Base-by-base conservation (phyloP, 1,139 yeast species). In the Suhomyces wounanorum region DNA sequence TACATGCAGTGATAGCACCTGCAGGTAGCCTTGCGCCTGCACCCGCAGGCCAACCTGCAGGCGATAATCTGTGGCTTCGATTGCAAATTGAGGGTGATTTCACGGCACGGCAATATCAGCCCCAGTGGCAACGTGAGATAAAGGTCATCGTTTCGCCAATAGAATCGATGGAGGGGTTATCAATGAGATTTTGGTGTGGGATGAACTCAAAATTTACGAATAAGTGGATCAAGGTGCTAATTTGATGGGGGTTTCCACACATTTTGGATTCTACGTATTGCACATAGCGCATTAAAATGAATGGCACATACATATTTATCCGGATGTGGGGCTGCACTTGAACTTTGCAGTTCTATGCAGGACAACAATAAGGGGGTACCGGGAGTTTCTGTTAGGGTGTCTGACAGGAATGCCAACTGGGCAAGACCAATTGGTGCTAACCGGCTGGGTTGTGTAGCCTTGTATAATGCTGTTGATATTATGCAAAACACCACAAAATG, bases 41-140 rank as follows among this genome's bases (percentile, higher is more conserved):
- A 40, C n/a, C n/a, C n/a, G 36, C 36, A 13, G 7, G 16, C 17
- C 17, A 5, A 21, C 18, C 11, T 40, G 42, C 42, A 40, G 42
- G 42, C 11, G 31, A 30, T n/a, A 26, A 36, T 37, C 47, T 44
- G 47, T 44, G 45, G 47, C 49, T 44, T 40, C 46, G 16, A 35
- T 43, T 31, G 36, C 49, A 26, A 38, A 38, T 26, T 44, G 37
- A 13, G 42, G 33, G 41, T 37, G 47, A 44, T 28, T 18, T 14
- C 35, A 26, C 39, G 28, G 40, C 37, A 33, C 37, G 37, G 37
- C 37, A 33, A 14, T 33, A 14, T 6, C 33, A 30, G 14, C 14
- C 14, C 14, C 14, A 14, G 33, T 30, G 33, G 33, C 33, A 13
- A 30, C 8, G 13, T 5, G 13, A 11, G 33, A 5, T 13, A 6